phyloP scores from a whole-genome alignment of 345 rosid species.

The Xanthoceras sorbifolium region DNA sequence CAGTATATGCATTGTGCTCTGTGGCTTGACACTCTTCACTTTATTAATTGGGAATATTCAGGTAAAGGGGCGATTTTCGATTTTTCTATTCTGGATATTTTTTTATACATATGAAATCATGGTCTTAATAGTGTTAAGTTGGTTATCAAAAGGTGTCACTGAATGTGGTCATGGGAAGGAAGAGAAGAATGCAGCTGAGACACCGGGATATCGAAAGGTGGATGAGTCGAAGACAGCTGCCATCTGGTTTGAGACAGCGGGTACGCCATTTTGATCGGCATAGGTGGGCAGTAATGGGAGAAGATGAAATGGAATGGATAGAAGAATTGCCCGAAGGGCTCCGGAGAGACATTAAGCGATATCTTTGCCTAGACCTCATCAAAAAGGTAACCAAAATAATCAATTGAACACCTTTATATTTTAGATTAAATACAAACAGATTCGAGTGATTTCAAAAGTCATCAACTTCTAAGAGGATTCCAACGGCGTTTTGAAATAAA shows the following conservation, averaged over 20 bases:
- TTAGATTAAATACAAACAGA: background rate
- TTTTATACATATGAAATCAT: background rate
- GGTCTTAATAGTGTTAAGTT: background rate
- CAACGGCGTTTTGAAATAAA: too few species aligned
- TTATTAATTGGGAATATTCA: slow-evolving; percentile 83
- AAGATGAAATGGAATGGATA: slow-evolving; percentile 71
- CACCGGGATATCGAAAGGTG: slow-evolving; percentile 89
- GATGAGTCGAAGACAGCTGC: slow-evolving; percentile 92
- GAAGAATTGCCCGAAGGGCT: slow-evolving; percentile 86
- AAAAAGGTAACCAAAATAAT: slow-evolving; percentile 50
- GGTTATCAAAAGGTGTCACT: slow-evolving; percentile 53
- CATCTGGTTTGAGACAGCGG: slow-evolving; percentile 69
- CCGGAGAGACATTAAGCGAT: slow-evolving; percentile 78
- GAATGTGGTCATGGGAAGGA: slow-evolving; percentile 74
- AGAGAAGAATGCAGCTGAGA: slow-evolving; percentile 78
- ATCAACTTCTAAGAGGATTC: background rate
- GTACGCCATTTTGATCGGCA: slow-evolving; percentile 78
- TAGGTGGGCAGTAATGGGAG: slow-evolving; percentile 72
- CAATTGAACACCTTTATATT: background rate
- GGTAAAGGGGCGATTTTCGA: slow-evolving; percentile 41
- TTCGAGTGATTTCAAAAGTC: background rate
- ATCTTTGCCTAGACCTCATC: slow-evolving; percentile 84
- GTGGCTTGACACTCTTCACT: slow-evolving; percentile 83
- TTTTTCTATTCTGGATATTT: too few species aligned
- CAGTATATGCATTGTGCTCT: slow-evolving; percentile 74